phyloP scores from a whole-genome alignment of 805 yeast genomes.

The Candida tallmaniae region DNA sequence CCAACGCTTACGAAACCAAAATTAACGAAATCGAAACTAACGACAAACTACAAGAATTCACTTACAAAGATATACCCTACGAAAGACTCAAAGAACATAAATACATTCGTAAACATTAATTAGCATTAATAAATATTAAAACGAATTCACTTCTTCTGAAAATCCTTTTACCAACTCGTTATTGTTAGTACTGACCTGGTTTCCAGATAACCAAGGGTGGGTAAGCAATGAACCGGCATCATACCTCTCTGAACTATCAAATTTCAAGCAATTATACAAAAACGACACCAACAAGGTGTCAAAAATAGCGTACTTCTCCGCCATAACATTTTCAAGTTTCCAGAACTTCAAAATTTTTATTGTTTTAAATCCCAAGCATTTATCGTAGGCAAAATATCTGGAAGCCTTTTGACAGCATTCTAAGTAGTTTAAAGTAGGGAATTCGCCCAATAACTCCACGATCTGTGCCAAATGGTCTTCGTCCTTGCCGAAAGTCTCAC shows the following conservation, averaged over 20 bases:
- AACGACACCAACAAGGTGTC: conserved; percentile 40
- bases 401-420: conserved; percentile 34
- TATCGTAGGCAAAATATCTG: conserved; percentile 30
- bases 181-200: not conserved
- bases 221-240: conserved; percentile 52
- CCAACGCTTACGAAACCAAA: no score
- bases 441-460: conserved; percentile 47
- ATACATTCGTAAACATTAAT: conserved; percentile 2
- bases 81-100: conserved; percentile 4
- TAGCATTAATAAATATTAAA: not conserved
- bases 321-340: conserved; percentile 46
- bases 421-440: conserved; percentile 38
- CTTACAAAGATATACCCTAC: conserved; percentile 9
- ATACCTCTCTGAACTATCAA: conserved; percentile 45
- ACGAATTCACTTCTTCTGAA: conserved; percentile 1
- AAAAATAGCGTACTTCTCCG: conserved; percentile 46
- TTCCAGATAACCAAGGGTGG: conserved; percentile 42
- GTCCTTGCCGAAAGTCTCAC: conserved; percentile 72
- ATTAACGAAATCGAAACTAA: not conserved
- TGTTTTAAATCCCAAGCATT: conserved; percentile 34
- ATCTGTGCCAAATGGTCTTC: conserved; percentile 96
- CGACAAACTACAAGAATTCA: not conserved
- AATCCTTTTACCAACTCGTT: conserved; percentile 4
- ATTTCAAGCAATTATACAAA: conserved; percentile 45
- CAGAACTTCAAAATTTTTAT: conserved; percentile 48